A percentile compares a stretch with the other conserved stretches of the same genome.
Conservation (phyloP, 192 early-diverging fungal genomes). For the Geranomyces variabilis region DNA sequence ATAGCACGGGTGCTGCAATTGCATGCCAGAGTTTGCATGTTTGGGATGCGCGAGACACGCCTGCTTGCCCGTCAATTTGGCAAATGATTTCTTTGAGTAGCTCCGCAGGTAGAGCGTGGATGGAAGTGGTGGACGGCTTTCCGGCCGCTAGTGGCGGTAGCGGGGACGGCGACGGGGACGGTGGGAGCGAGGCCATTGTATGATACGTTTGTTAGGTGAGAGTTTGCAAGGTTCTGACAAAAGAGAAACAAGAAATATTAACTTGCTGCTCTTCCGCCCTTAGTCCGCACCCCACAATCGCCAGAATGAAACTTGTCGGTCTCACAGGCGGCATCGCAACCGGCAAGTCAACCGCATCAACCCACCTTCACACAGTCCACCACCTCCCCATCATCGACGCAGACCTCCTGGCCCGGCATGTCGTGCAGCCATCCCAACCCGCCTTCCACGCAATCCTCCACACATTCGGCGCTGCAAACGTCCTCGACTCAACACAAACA, state of each 20-base stretch:
- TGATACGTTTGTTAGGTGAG: too few relatives aligned
- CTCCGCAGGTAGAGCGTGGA: neutral
- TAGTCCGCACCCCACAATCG: neutral
- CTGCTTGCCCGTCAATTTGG: neutral
- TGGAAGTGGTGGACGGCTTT: neutral
- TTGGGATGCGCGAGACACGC: neutral
- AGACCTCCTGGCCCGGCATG: constrained; percentile 84
- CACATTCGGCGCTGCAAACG: constrained; percentile 73
- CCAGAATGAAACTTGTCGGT: constrained; percentile 85
- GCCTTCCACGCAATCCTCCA: constrained; percentile 74
- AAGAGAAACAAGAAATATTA: too few relatives aligned
- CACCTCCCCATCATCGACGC: constrained; percentile 85
- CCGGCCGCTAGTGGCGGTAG: too few relatives aligned
- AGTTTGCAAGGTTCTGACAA: too few relatives aligned
- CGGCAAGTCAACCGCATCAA: constrained; percentile 87
- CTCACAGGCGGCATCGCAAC: constrained; percentile 94
- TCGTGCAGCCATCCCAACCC: constrained; percentile 76
- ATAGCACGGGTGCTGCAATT: constrained; percentile 5
- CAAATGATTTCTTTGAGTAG: neutral
- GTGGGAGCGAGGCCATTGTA: too few relatives aligned
- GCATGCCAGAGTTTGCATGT: constrained; percentile 18
- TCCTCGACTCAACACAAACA: constrained; percentile 53
- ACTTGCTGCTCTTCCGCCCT: too few relatives aligned
- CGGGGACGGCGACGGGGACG: too few relatives aligned
- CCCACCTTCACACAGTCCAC: constrained; percentile 48